Evolutionary conservation across 208 protist genomes (phyloP), one percentile per base, ranked within the genome.

Genomic region (Blechomonas ayalai): DNA sequence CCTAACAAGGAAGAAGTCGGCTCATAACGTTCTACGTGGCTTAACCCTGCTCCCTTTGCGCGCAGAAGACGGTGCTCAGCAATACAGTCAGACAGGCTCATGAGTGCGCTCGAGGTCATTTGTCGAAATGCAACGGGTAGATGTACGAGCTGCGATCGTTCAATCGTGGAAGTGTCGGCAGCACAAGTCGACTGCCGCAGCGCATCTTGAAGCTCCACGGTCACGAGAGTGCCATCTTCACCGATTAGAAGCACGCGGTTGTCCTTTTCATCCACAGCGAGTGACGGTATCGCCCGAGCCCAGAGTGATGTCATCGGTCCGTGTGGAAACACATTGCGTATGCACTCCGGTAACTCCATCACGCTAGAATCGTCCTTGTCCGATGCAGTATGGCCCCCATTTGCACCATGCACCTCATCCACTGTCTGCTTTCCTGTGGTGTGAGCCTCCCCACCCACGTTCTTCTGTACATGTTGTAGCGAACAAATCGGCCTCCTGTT

Each of bases 81-180:
- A 4, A 61, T 53, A 9, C 51, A 27, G 27, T 22, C 34, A 15
- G 48, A 73, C 24, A 67, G 13, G 23, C 12, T 22, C 7, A 49
- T 16, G 18, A 73, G 32, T 18, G 43, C 59, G 4, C 16, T 24
- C 1, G 48, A 12, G 0, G 59, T 58, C 32, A 41, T 58, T 48
- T 73, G 66, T 6, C 42, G 50, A 31, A 73, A 73, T 6, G 57
- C 37, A 8, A 73, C 35, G n/a, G 66, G 66, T 27, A 73, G 53
- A 10, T 56, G 26, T 3, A 28, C 35, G 4, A 63, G 26, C 4
- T 32, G 24, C 29, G 41, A 47, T n/a, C 10, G 31, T 34, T 34
- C 12, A 10, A n/a, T n/a, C 31, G 12, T 34, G 31, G 10, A 34
- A n/a, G 31, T 34, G 12, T n/a, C n/a, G 31, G 31, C n/a, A 34